Evolutionary conservation across 306 rosid genomes (phyloP).

Genomic region (Morella rubra): DNA sequence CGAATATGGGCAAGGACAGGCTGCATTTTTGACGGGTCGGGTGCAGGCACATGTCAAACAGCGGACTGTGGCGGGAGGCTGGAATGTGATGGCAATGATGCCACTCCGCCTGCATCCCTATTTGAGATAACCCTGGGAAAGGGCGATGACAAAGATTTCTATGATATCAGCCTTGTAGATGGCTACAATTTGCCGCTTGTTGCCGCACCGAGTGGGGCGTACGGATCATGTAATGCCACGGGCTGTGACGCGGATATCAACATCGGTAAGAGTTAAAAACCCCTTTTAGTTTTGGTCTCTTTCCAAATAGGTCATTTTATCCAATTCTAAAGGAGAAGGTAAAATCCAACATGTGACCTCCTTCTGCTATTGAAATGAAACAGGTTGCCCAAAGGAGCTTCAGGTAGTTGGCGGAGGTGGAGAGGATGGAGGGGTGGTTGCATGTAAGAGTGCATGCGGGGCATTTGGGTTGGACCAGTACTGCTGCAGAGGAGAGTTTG

Average conservation of each 20-base stretch:
- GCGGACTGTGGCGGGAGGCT: constrained; percentile 90
- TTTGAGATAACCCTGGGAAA: constrained; percentile 83
- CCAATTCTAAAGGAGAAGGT: too few relatives aligned
- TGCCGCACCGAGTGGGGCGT: constrained; percentile 56
- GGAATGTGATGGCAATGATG: constrained; percentile 80
- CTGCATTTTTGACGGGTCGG: constrained; percentile 67
- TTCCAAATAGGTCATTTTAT: too few relatives aligned
- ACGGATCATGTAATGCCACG: constrained; percentile 70
- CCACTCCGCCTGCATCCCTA: constrained; percentile 76
- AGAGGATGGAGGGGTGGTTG: constrained; percentile 57
- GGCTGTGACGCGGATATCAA: constrained; percentile 78
- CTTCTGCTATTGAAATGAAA: constrained; percentile 11
- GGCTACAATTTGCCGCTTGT: constrained; percentile 82
- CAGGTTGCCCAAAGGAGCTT: constrained; percentile 95
- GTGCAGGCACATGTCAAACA: constrained; percentile 72
- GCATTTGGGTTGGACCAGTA: not conserved
- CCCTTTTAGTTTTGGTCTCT: too few relatives aligned
- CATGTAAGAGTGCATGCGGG: constrained; percentile 59
- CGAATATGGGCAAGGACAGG: constrained; percentile 94
- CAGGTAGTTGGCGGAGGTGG: constrained; percentile 65
- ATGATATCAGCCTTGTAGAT: constrained; percentile 84
- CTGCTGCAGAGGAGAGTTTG: not conserved
- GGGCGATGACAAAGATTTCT: constrained; percentile 60
- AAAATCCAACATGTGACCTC: too few relatives aligned
- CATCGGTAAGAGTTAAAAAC: constrained; percentile 41